Evolutionary conservation across 2,329 filamentous ascomycete genomes (phyloP), one percentile per base, ranked within the genome.

Genomic region (Colletotrichum aenigma): DNA sequence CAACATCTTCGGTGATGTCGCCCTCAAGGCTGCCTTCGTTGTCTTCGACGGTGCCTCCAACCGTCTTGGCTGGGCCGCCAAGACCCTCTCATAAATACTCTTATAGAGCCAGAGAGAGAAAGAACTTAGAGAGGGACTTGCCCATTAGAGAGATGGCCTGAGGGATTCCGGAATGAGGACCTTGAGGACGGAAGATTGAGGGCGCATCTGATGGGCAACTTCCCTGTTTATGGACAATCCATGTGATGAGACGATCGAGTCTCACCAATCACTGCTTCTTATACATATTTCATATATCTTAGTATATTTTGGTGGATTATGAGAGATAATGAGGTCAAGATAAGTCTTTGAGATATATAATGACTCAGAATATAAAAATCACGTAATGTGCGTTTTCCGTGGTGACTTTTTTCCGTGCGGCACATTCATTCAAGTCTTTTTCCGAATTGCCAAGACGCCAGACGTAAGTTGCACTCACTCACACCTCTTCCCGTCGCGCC

Each of bases 1-100:
- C 80, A 88, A 85, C 79, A 93, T 93, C 82, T 91, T 92, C 74
- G 92, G 92, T 34, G 91, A 93, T 78, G 86, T 92, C 77, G 92
- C 93, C 85, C 86, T 93, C 74, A 93, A 93, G 89, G 87, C 86
- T 78, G 88, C 91, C 80, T 93, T 91, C 78, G 90, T 90, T 61
- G 87, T 93, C 70, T 92, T 91, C 78, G 89, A 91, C 80, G 79
- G 81, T 12, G 79, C 82, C 36, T 84, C 83, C 4, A 84, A 83
- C 36, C 80, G 81, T 58, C 78, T 88, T 48, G 86, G 86, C 28
- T 87, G 87, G 75, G 86, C 86, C 68, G 26, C 77, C 8, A 82
- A 82, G 75, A 55, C 64, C 7, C 74, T 76, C 74, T 65, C 61
- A 34, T 76, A 65, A 52, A 43, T 8, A n/a, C 7, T 15, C 28